Evolutionary conservation across 2,329 filamentous ascomycete genomes (phyloP), one percentile per base, ranked within the genome.

Genomic region (Phyllosticta citriasiana): DNA sequence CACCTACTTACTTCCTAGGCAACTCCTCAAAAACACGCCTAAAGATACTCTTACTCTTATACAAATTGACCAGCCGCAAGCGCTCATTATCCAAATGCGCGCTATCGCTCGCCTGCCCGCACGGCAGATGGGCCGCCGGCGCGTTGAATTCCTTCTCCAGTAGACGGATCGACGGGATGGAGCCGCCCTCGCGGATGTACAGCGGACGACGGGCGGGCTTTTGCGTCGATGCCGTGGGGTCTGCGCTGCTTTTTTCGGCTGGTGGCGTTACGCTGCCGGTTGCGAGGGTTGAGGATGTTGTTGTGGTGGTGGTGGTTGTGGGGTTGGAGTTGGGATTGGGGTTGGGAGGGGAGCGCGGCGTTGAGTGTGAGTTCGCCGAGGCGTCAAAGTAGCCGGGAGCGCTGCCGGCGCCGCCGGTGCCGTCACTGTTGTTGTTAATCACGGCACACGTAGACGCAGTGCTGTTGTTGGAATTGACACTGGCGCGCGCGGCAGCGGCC

Each of bases 11-110:
- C 63, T 71, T 72, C 63, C 65, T 64, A 27, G 78, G 77, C 66
- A 94, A 71, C 65, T 86, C 84, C 66, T 80, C 78, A 76, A 99
- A 99, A 5, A 97, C 90, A 70, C 84, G 84, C 64, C 86, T 87
- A 67, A 99, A 94, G 63, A 99, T 96, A 74, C 94, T 91, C 65
- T 92, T 84, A 65, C 91, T 94, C 77, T 96, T 97, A 63, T 91
- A 84, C 67, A 99, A 71, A 74, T 99, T 99, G 67, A 89, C 77
- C 61, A 99, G 78, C 58, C 94, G 81, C 73, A 99, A 78, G n/a
- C 94, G 79, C 80, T 99, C 94, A 69, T 99, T 97, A 70, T 96
- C 90, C 74, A 99, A 76, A 82, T 99, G 94, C 19, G 93, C 94
- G 57, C 87, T 87, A 70, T 99, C 94, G 67, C 90, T 97, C 12